These are phyloP conservation scores for Ganoderma lingzhi DNA, from an alignment of 1,284 basidiomycete species.

Conservation along the genomic window DNA sequence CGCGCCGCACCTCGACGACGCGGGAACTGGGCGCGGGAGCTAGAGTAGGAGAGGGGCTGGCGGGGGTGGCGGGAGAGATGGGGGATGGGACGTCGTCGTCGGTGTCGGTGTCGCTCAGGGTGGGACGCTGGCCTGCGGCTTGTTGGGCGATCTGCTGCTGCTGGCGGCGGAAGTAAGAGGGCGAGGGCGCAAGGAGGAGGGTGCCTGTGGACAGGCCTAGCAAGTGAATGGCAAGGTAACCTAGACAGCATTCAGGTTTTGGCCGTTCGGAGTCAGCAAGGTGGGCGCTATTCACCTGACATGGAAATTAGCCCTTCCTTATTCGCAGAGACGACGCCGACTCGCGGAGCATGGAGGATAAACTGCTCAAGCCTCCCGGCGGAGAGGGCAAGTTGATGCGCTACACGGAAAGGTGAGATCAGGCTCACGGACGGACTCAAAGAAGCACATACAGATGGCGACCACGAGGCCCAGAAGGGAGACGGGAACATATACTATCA, in stretches of 20 bases:
- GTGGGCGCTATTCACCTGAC: slow-evolving; percentile 54
- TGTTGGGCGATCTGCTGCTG: slow-evolving; percentile 30
- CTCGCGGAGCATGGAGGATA: slow-evolving; percentile 70
- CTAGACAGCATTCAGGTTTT: slow-evolving; percentile 51
- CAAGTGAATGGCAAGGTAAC: slow-evolving; percentile 92
- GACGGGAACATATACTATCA: slow-evolving; percentile 66
- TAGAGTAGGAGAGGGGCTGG: slow-evolving; percentile 3
- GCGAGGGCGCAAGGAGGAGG: slow-evolving; percentile 81
- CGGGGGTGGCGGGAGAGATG: slow-evolving; percentile 1
- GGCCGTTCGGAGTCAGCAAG: not conserved
- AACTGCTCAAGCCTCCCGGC: slow-evolving; percentile 65
- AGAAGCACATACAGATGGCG: slow-evolving; percentile 43
- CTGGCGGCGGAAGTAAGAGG: slow-evolving; percentile 67
- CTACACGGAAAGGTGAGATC: slow-evolving; percentile 46
- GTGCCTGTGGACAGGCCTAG: slow-evolving; percentile 87
- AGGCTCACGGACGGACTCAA: not conserved
- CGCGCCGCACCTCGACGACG: slow-evolving; percentile 44
- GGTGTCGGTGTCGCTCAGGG: slow-evolving; percentile 35
- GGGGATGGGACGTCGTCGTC: slow-evolving; percentile 28
- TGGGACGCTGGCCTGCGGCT: slow-evolving; percentile 23
- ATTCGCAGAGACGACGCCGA: slow-evolving; percentile 78
- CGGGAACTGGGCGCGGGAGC: not conserved
- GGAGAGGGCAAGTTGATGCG: slow-evolving; percentile 74
- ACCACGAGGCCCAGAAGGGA: slow-evolving; percentile 72
- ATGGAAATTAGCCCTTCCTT: slow-evolving; percentile 93